Evolutionary conservation across 2,329 filamentous ascomycete species (phyloP), one percentile per base, ranked within the genome.

Genomic region (Colletotrichum filicis): DNA sequence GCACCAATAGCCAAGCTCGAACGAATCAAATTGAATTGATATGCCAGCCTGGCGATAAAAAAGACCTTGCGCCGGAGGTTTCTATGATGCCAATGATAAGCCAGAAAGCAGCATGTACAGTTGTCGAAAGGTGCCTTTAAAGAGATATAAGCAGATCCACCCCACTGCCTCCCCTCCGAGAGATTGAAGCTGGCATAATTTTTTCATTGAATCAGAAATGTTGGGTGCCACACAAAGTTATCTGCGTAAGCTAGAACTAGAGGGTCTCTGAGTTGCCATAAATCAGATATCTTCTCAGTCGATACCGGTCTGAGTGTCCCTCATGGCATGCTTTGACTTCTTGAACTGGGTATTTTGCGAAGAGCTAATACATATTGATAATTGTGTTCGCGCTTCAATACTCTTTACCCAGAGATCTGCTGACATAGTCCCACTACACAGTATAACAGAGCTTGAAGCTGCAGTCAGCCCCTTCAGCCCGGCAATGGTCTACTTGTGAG

Each of bases 401-500:
- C 19, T n/a, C 19, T 7, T 4, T 9, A 9, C 19, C 19, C 7
- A 4, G 4, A 11, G 7, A 4, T n/a, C 42, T 49, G 4, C 42
- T 7, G 30, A 7, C 30, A 35, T 4, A 35, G 32, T 22, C 12
- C 14, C n/a, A 14, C 8, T 8, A 6, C 14, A 22, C 4, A 1
- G 24, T n/a, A 22, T 1, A 1, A 32, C 57, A 11, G 22, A 42
- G 24, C n/a, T 26, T 5, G 2, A 5, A 4, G 22, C n/a, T 68
- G 58, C 28, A 58, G 49, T n/a, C 35, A 58, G 22, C 37, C 1
- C 30, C 26, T 26, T 52, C 42, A 49, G 42, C 42, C 16, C 52
- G 37, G 32, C 2, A 16, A 35, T 60, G 22, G 30, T n/a, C 49
- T 55, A 75, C 30, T 77, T 77, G 61, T 80, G 77, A 30, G 78